phyloP scores from a whole-genome alignment of 352 stramenopile species.

The Plasmopara viticola region DNA sequence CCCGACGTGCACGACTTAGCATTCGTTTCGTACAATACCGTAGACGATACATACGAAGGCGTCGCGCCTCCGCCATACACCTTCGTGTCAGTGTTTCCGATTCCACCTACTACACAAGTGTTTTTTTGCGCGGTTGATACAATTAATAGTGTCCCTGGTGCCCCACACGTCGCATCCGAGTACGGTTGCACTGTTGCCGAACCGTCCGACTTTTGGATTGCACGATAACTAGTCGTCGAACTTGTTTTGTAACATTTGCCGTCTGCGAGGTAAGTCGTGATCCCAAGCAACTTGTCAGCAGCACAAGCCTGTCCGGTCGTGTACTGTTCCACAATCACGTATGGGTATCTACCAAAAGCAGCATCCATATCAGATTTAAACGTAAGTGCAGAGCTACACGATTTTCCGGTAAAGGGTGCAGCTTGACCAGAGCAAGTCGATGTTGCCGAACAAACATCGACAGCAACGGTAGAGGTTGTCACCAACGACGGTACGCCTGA shows the following conservation, averaged over 20 bases:
- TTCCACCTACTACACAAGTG: background rate
- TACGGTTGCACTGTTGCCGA: background rate
- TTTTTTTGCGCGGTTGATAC: background rate
- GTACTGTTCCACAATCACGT: slow-evolving; percentile 11
- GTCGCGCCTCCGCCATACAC: slow-evolving; percentile 7
- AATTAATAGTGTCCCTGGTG: background rate
- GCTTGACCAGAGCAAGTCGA: slow-evolving; percentile 1
- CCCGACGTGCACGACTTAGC: background rate
- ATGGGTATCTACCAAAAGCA: slow-evolving; percentile 1
- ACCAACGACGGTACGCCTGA: background rate
- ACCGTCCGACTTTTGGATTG: background rate
- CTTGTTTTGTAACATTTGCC: background rate
- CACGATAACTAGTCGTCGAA: background rate
- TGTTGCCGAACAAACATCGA: background rate
- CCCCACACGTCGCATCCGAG: background rate
- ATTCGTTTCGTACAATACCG: background rate
- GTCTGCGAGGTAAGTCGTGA: slow-evolving; percentile 12
- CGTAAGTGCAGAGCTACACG: slow-evolving; percentile 3
- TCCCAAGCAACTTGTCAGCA: background rate
- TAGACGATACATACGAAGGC: background rate
- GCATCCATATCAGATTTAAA: slow-evolving; percentile 4
- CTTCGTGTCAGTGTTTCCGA: background rate
- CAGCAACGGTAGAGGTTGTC: background rate
- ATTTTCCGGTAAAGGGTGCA: background rate
- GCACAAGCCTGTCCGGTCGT: background rate